Base-by-base conservation (phyloP, 345 rosid genomes). In the Excoecaria agallocha region DNA sequence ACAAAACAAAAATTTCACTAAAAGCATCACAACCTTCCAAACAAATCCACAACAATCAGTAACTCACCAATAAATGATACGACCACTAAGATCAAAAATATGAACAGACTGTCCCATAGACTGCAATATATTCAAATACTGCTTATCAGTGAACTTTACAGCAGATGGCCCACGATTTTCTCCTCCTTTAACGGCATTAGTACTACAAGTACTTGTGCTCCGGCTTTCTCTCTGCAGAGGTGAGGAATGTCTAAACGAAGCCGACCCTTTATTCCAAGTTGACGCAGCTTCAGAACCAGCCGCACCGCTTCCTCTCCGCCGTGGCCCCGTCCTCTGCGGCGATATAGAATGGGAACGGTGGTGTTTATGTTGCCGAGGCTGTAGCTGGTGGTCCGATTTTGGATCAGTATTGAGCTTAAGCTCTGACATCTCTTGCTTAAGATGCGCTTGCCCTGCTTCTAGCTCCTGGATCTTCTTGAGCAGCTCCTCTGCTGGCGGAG, bases 71-170 rank as follows among this genome's bases (percentile, higher is more conserved):
- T 92, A 93, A 70, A 93, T 85, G 11, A 95, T 80, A 35, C 91
- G 90, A 73, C 86, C 87, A 22, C 73, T 68, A 2, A 81, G 81
- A 81, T 90, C 96, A 70, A 84, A 82, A 69, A 93, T 92, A 78
- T 95, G 96, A 81, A 95, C 94, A 57, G 97, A 82, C 73, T 95
- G 99, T 49, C 96, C 97, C 98, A 95, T 87, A 20, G 93, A 88
- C 84, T 95, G 97, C 80, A 95, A 86, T 24, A 95, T 95, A 76
- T 90, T 93, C 84, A 91, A 83, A 85, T 85, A 93, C 76, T 93
- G 97, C 43, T 73, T 86, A 61, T 93, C 87, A 1, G 87, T 82
- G 71, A 93, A 90, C 63, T 88, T 86, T 46, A 87, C 84, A 4
- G 85, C 83, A 24, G 95, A 79, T 15, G 98, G 89, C 51, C 92